Conservation (phyloP, 352 stramenopile genomes). For the Globisporangium yorkense region DNA sequence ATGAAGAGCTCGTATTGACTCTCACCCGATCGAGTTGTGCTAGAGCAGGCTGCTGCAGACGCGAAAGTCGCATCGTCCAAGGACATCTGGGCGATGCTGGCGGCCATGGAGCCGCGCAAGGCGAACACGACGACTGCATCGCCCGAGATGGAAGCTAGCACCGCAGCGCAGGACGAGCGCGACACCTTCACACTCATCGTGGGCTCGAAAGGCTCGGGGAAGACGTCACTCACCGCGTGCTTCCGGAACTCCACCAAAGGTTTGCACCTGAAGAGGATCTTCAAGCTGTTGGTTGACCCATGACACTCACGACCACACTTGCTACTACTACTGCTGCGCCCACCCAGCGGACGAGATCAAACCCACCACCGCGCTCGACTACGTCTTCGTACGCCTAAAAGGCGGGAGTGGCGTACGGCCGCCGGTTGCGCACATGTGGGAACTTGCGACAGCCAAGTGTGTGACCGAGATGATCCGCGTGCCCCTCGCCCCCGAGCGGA, state of each 20-base stretch:
- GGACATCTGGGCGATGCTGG: constrained; percentile 70
- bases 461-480: constrained; percentile 84
- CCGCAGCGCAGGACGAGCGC: constrained; percentile 32
- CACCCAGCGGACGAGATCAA: constrained; percentile 75
- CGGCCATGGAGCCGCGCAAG: constrained; percentile 38
- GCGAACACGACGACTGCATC: constrained; percentile 8
- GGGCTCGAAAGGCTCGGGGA: constrained; percentile 61
- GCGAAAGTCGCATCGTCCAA: constrained; percentile 29
- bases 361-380: constrained; percentile 89
- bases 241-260: constrained; percentile 63
- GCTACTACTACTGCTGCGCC: constrained; percentile 7
- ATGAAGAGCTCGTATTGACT: neutral
- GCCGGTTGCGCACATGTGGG: constrained; percentile 88
- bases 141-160: constrained; percentile 12
- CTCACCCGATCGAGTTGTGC: no score
- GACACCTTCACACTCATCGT: constrained; percentile 74
- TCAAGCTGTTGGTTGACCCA: neutral
- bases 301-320: neutral
- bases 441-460: constrained; percentile 79
- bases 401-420: constrained; percentile 18
- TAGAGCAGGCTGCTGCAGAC: neutral
- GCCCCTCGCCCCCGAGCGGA: constrained; percentile 65
- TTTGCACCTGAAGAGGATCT: neutral
- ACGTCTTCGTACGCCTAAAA: constrained; percentile 83
- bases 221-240: constrained; percentile 71